Percentiles rank a stretch among this genome's conserved stretches.
These are phyloP conservation scores for Luffa acutangula DNA, from an alignment of 306 rosid species.

Conservation along the genomic window DNA sequence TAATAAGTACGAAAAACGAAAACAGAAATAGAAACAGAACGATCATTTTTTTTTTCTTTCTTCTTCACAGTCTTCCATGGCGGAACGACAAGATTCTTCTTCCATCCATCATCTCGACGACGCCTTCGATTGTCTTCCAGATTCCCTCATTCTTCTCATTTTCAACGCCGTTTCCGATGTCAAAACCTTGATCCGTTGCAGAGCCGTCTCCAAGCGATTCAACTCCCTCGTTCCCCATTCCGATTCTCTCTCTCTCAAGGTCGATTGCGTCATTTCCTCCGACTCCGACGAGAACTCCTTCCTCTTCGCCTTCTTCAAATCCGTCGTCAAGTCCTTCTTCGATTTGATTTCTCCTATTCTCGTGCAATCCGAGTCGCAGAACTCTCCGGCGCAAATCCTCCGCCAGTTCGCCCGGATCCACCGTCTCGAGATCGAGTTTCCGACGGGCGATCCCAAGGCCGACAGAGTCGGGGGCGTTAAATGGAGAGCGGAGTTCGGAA, in stretches of 20 bases:
- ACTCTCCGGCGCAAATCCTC: slow-evolving; percentile 29
- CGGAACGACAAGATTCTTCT: background rate
- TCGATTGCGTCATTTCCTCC: slow-evolving; percentile 34
- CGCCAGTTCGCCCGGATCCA: slow-evolving; percentile 24
- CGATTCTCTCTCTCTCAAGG: slow-evolving; percentile 25
- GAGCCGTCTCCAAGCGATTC: slow-evolving; percentile 32
- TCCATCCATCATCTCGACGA: background rate
- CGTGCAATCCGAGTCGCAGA: slow-evolving; percentile 7
- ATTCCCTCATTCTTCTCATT: slow-evolving; percentile 31
- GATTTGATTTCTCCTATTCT: slow-evolving; percentile 11
- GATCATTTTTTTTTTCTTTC: no score
- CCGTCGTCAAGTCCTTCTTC: slow-evolving; percentile 23
- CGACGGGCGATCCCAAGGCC: slow-evolving; percentile 18
- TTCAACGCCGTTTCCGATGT: slow-evolving; percentile 34
- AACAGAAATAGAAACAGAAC: background rate
- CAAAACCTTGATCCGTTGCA: slow-evolving; percentile 35
- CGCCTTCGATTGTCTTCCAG: slow-evolving; percentile 33
- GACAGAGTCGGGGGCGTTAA: slow-evolving; percentile 22
- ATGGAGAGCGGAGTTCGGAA: slow-evolving; percentile 41
- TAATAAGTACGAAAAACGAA: background rate
- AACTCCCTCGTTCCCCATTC: slow-evolving; percentile 35
- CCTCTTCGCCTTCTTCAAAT: slow-evolving; percentile 12
- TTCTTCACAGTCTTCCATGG: background rate
- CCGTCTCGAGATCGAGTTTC: slow-evolving; percentile 28
- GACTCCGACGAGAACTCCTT: slow-evolving; percentile 9